Conservation (phyloP, 163 green algal genomes). For the Prototheca cutis region DNA sequence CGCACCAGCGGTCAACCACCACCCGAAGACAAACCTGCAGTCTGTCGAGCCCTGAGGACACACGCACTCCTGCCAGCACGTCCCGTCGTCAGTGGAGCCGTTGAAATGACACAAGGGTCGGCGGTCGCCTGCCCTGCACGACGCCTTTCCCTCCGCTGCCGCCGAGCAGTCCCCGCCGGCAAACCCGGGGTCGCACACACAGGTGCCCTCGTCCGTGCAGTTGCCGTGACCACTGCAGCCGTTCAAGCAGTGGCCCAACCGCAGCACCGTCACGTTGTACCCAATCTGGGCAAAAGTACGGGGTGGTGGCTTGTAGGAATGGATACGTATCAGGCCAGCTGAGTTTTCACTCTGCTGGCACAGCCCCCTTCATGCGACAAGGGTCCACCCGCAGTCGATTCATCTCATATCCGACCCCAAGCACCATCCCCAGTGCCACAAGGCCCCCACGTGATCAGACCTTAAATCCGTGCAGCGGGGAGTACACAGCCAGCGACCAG, state of each 20-base stretch:
- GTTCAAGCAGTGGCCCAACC: conserved; percentile 33
- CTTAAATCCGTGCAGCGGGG: conserved; percentile 26
- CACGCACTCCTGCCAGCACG: conserved; percentile 33
- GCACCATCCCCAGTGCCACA: too few relatives aligned
- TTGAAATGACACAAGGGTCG: conserved; percentile 1
- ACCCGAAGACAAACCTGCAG: too few relatives aligned
- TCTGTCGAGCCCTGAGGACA: conserved; percentile 8
- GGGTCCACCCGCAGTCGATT: too few relatives aligned
- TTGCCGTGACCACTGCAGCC: conserved; percentile 31
- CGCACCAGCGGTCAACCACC: too few relatives aligned
- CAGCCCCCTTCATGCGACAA: too few relatives aligned
- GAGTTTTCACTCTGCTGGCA: too few relatives aligned
- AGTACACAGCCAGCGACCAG: conserved; percentile 32
- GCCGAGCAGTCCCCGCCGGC: conserved; percentile 39
- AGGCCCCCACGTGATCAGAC: too few relatives aligned
- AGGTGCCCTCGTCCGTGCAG: conserved; percentile 31
- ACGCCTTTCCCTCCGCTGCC: not conserved
- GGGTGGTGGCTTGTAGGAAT: too few relatives aligned
- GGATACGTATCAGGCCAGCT: too few relatives aligned
- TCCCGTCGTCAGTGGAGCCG: conserved; percentile 6
- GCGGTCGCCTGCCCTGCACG: conserved; percentile 12
- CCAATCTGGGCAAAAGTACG: conserved; percentile 8
- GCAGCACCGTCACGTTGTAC: conserved; percentile 31
- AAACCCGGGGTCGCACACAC: conserved; percentile 28
- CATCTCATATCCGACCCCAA: too few relatives aligned